Percentiles rank a stretch among this genome's conserved stretches.
phyloP scores from a whole-genome alignment of 1,284 basidiomycete species.

The Agaricales sp. region DNA sequence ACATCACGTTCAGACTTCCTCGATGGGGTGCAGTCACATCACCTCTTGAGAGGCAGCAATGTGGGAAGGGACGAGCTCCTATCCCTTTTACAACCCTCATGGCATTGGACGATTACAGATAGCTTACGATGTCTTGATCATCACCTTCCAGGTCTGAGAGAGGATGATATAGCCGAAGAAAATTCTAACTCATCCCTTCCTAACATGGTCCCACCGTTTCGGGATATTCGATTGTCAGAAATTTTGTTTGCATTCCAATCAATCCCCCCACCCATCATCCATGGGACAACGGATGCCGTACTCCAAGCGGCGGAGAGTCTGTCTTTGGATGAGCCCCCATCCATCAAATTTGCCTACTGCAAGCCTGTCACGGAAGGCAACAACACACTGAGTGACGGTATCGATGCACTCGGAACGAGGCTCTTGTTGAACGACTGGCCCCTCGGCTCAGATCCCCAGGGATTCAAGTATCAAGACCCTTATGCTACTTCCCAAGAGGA shows the following conservation, averaged over 20 bases:
- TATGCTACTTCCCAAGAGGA: constrained; percentile 24
- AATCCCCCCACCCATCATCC: constrained; percentile 20
- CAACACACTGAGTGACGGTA: constrained; percentile 11
- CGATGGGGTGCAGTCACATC: constrained; percentile 29
- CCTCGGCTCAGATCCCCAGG: constrained; percentile 36
- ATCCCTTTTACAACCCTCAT: not conserved
- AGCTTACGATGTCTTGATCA: not conserved
- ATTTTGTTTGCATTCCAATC: constrained; percentile 42
- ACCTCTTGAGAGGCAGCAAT: constrained; percentile 22
- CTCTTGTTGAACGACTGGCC: constrained; percentile 61
- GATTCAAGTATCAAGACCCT: constrained; percentile 44
- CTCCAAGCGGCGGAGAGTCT: constrained; percentile 33
- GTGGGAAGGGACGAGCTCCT: not conserved
- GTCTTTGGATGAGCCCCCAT: constrained; percentile 41
- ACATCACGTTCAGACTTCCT: constrained; percentile 45
- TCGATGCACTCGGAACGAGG: constrained; percentile 42
- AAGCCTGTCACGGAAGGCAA: constrained; percentile 17
- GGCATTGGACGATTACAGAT: not conserved
- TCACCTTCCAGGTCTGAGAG: not conserved
- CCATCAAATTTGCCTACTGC: constrained; percentile 51
- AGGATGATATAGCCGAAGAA: not conserved
- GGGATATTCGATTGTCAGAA: constrained; percentile 52
- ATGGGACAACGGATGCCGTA: constrained; percentile 33
- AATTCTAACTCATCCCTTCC: not conserved
- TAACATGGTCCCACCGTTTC: constrained; percentile 38